Base-by-base conservation (phyloP, 352 stramenopile genomes). In the Globisporangium spinosum region DNA sequence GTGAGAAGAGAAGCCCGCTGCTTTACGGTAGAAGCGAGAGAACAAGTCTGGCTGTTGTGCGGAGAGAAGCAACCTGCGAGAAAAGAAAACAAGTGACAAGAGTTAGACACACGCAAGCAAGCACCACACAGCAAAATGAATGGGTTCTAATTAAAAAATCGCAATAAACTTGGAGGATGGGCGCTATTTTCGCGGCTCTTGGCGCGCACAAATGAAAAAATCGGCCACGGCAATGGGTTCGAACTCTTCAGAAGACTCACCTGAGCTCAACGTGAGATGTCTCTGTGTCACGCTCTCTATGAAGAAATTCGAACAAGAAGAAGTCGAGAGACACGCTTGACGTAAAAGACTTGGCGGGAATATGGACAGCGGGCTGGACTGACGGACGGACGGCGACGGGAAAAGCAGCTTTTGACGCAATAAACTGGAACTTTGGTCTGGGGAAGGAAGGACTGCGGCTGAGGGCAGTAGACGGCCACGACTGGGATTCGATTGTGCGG, bases 151-250 rank as follows among this genome's bases (percentile, higher is more conserved):
- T 61, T 27, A 56, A 61, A 62, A 62, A 62, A 29, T 32, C 29
- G 56, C 40, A 49, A 23, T 23, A 23, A 51, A 62, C n/a, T 29
- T 29, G 20, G 34, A 40, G 32, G 56, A 62, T 62, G 22, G n/a
- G 45, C 60, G 25, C 2, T n/a, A 7, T 38, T 38, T 38, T 62
- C 60, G 60, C 60, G 45, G 45, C 60, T 25, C 45, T 65, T 65
- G 27, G 60, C 12, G 60, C 2, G 60, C 60, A 65, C 17, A 45
- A 57, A 27, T 8, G 12, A 57, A 65, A 58, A 65, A 65, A 58
- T 65, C 60, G 59, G 43, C 25, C 60, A 58, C 29, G 29, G 43
- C 43, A 65, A 29, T 65, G 60, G 60, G 60, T 65, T 49, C 57
- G 49, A 25, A 62, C 29, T 32, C 29, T 32, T 32, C 29, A 32